A percentile compares a stretch with the other conserved stretches of the same genome.
These are phyloP conservation scores for Fusarium tjaetaba DNA, from an alignment of 2,329 filamentous ascomycete genomes.

Conservation along the genomic window DNA sequence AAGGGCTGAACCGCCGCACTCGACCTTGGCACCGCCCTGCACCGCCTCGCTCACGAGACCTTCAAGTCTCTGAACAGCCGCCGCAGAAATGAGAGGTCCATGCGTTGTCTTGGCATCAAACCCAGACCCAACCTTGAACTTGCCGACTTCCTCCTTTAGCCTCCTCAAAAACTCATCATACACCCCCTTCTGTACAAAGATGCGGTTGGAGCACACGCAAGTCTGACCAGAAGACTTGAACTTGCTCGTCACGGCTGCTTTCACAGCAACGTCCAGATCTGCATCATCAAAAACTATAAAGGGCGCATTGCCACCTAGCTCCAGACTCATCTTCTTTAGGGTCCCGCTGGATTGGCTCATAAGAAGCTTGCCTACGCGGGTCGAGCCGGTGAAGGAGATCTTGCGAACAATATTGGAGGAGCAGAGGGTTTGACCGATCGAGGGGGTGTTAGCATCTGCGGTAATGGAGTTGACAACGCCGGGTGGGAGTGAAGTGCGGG, in stretches of 20 bases:
- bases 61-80: neutral
- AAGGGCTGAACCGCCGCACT: neutral
- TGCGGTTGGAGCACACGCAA: constrained; percentile 83
- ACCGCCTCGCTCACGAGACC: neutral
- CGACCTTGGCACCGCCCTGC: neutral
- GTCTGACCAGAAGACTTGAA: constrained; percentile 92
- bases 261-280: constrained; percentile 67
- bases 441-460: constrained; percentile 70
- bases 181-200: constrained; percentile 77
- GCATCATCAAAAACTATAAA: constrained; percentile 67
- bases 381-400: constrained; percentile 77
- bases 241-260: constrained; percentile 73
- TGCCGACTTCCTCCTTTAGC: constrained; percentile 58
- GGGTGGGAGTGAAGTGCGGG: neutral
- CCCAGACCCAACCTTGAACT: constrained; percentile 66
- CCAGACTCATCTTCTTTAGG: constrained; percentile 73
- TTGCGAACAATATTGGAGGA: constrained; percentile 73
- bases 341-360: constrained; percentile 78
- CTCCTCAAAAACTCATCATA: constrained; percentile 74
- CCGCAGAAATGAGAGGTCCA: constrained; percentile 62
- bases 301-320: constrained; percentile 76
- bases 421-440: constrained; percentile 72
- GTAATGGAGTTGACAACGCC: constrained; percentile 66
- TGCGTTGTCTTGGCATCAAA: constrained; percentile 73
- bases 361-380: constrained; percentile 58